phyloP scores from a whole-genome alignment of 2,329 filamentous ascomycete species.

The Xylaria sp. region DNA sequence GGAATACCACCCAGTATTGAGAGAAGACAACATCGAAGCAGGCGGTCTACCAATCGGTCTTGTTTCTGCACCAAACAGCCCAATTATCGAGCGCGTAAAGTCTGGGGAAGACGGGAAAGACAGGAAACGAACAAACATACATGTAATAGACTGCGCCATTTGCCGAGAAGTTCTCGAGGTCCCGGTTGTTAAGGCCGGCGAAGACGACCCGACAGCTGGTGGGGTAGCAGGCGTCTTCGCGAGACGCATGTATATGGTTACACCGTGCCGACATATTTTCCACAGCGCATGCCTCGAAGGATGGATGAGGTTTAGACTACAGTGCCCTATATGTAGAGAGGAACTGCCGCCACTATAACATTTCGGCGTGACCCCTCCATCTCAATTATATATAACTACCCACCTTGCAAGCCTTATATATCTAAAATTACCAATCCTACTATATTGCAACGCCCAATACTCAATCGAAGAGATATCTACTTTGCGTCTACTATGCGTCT shows the following conservation, averaged over 20 bases:
- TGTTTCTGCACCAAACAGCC: constrained; percentile 52
- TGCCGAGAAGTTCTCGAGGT: constrained; percentile 94
- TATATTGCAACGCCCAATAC: background rate
- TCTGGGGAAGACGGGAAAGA: constrained; percentile 42
- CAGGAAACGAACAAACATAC: constrained; percentile 52
- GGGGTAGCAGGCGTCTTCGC: constrained; percentile 77
- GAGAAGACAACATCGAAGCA: constrained; percentile 83
- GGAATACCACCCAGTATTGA: constrained; percentile 93
- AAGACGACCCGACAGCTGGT: constrained; percentile 60
- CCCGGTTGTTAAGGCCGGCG: constrained; percentile 75
- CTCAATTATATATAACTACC: background rate
- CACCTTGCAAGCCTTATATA: background rate
- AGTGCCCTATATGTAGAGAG: constrained; percentile 96
- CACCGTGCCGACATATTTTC: constrained; percentile 95
- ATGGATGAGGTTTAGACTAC: constrained; percentile 93
- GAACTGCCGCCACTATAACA: constrained; percentile 81
- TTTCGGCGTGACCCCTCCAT: background rate
- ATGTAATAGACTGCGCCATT: constrained; percentile 89
- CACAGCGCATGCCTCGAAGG: constrained; percentile 91
- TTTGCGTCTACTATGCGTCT: constrained; percentile 15
- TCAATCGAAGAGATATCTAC: background rate
- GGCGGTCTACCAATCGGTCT: constrained; percentile 84
- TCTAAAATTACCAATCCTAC: background rate
- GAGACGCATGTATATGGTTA: constrained; percentile 92
- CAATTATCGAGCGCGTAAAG: constrained; percentile 50